Evolutionary conservation across 805 yeast genomes (phyloP).

Genomic region (Metschnikowia picachoensis): DNA sequence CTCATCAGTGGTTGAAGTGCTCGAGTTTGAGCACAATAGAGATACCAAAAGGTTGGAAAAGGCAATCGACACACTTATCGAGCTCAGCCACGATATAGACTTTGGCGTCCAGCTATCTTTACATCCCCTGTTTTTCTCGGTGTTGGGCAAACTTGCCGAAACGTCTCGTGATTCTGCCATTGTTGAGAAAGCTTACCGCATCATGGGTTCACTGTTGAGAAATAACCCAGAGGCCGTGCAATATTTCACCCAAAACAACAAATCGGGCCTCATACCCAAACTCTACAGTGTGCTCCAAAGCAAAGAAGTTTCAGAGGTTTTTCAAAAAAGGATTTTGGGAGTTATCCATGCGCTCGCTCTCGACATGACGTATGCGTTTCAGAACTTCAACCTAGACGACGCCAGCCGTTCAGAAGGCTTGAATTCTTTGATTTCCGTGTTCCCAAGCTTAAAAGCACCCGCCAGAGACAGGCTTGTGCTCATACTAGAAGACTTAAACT

Average conservation of each 20-base stretch:
- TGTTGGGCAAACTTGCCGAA: slow-evolving; percentile 25
- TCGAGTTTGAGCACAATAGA: slow-evolving; percentile 9
- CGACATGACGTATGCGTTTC: slow-evolving; percentile 29
- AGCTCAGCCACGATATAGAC: slow-evolving; percentile 64
- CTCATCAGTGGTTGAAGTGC: slow-evolving; percentile 13
- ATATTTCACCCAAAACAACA: slow-evolving; percentile 28
- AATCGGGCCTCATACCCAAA: slow-evolving; percentile 16
- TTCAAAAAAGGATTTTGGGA: slow-evolving; percentile 50
- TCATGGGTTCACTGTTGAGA: slow-evolving; percentile 65
- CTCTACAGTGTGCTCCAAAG: slow-evolving; percentile 22
- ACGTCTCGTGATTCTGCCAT: slow-evolving; percentile 16
- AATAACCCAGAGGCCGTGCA: slow-evolving; percentile 64
- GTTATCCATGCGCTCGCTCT: slow-evolving; percentile 46
- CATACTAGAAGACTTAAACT: slow-evolving; percentile 43
- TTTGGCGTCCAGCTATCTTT: slow-evolving; percentile 50
- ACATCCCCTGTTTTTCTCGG: slow-evolving; percentile 27
- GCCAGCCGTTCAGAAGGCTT: slow-evolving; percentile 18
- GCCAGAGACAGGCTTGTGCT: slow-evolving; percentile 40
- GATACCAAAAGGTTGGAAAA: slow-evolving; percentile 19
- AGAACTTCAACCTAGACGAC: slow-evolving; percentile 22
- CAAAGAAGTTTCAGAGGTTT: slow-evolving; percentile 22
- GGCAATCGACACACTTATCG: slow-evolving; percentile 46
- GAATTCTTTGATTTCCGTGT: slow-evolving; percentile 23
- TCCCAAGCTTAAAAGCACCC: slow-evolving; percentile 24
- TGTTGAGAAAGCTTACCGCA: slow-evolving; percentile 53